Conservation (phyloP, 2,329 filamentous ascomycete genomes). For the Paraphoma chrysanthemicola region DNA sequence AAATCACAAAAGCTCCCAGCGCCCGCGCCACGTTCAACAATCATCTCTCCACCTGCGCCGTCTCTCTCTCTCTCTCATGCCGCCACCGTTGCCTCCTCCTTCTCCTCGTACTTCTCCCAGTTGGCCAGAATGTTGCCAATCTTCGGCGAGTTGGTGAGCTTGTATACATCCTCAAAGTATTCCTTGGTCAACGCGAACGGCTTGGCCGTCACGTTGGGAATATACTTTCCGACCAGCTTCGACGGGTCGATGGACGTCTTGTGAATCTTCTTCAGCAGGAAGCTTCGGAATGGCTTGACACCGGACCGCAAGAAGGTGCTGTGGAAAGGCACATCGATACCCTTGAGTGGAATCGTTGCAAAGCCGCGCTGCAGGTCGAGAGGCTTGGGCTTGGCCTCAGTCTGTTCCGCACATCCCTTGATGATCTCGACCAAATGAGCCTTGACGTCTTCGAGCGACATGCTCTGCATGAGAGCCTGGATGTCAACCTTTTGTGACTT, state of each 20-base stretch:
- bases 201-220: slow-evolving; percentile 95
- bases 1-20: slow-evolving; percentile 18
- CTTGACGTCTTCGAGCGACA: slow-evolving; percentile 90
- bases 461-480: slow-evolving; percentile 84
- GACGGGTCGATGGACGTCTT: slow-evolving; percentile 97
- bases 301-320: slow-evolving; percentile 96
- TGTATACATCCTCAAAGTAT: slow-evolving; percentile 99
- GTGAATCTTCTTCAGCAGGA: slow-evolving; percentile 99
- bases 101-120: slow-evolving; percentile 61
- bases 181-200: slow-evolving; percentile 97
- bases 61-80: slow-evolving; percentile 11
- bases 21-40: slow-evolving; percentile 10
- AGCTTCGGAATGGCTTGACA: slow-evolving; percentile 98
- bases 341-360: slow-evolving; percentile 93
- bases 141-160: slow-evolving; percentile 80
- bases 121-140: slow-evolving; percentile 85
- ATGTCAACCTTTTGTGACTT: slow-evolving; percentile 98
- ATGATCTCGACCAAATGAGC: slow-evolving; percentile 90
- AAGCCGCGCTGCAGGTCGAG: slow-evolving; percentile 93
- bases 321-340: slow-evolving; percentile 99
- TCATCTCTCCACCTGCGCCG: not conserved
- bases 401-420: slow-evolving; percentile 83
- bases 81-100: slow-evolving; percentile 33
- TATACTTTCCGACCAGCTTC: slow-evolving; percentile 98
- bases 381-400: slow-evolving; percentile 85